Evolutionary conservation across 805 yeast species (phyloP).

Genomic region (Saturnispora halmiae): DNA sequence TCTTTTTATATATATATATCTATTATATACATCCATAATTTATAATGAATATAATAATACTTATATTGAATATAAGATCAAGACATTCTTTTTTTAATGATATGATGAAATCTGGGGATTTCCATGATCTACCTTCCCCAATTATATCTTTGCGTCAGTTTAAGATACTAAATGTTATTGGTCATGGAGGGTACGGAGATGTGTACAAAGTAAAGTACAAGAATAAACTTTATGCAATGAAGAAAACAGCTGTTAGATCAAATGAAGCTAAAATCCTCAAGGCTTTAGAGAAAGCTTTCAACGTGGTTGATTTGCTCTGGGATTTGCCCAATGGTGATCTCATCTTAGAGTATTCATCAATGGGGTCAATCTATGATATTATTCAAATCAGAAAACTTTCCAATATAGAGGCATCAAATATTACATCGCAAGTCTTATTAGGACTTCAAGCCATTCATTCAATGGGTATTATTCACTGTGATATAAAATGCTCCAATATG

Average conservation of each 20-base stretch:
- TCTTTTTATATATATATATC: neutral
- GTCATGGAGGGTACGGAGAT: conserved; percentile 86
- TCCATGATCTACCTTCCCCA: too few relatives aligned
- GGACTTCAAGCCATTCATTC: conserved; percentile 16
- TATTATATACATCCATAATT: neutral
- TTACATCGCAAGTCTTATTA: neutral
- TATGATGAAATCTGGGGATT: neutral
- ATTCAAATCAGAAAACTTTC: conserved; percentile 1
- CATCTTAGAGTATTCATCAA: conserved; percentile 40
- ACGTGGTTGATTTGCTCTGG: conserved; percentile 1
- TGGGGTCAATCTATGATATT: conserved; percentile 3
- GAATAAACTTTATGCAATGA: conserved; percentile 21
- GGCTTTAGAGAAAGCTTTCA: neutral
- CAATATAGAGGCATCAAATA: neutral
- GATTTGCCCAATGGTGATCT: conserved; percentile 27
- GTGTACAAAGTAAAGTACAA: conserved; percentile 42
- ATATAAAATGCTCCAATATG: conserved; percentile 69
- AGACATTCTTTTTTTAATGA: neutral
- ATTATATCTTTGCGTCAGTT: too few relatives aligned
- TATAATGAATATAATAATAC: too few relatives aligned
- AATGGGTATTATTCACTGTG: conserved; percentile 72
- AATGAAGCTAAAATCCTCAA: neutral
- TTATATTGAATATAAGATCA: too few relatives aligned
- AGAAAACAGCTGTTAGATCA: conserved; percentile 12
- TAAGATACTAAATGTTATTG: too few relatives aligned